These are phyloP conservation scores for Irpex sp. DNA, from an alignment of 1,284 basidiomycete genomes.

Conservation along the genomic window DNA sequence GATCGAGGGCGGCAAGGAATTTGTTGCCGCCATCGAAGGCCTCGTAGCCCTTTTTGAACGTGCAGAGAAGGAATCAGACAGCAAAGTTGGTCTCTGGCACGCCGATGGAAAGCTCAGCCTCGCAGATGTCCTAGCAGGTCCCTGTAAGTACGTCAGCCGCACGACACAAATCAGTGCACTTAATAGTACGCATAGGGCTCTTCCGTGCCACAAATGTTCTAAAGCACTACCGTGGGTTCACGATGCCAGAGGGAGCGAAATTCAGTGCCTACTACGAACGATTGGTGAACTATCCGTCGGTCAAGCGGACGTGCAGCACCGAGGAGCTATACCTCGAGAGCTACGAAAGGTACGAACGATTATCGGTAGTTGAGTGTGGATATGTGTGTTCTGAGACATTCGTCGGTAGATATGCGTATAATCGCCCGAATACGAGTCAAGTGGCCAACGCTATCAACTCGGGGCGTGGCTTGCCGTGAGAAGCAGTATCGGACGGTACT, in stretches of 20 bases:
- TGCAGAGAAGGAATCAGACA: slow-evolving; percentile 43
- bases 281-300: slow-evolving; percentile 58
- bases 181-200: slow-evolving; percentile 43
- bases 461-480: slow-evolving; percentile 57
- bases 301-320: slow-evolving; percentile 68
- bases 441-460: slow-evolving; percentile 71
- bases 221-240: slow-evolving; percentile 67
- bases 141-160: slow-evolving; percentile 50
- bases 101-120: slow-evolving; percentile 55
- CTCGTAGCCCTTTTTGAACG: slow-evolving; percentile 60
- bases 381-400: neutral
- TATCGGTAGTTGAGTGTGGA: neutral
- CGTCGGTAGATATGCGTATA: slow-evolving; percentile 58
- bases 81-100: slow-evolving; percentile 54
- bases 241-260: slow-evolving; percentile 43
- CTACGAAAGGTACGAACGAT: slow-evolving; percentile 56
- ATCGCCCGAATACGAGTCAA: slow-evolving; percentile 69
- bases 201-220: slow-evolving; percentile 65
- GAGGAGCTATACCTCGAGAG: slow-evolving; percentile 74
- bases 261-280: slow-evolving; percentile 53
- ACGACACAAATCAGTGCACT: too few relatives aligned
- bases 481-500: too few relatives aligned
- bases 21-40: slow-evolving; percentile 47
- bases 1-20: slow-evolving; percentile 53
- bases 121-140: slow-evolving; percentile 69